These are phyloP conservation scores for Didymella sp. DNA, from an alignment of 2,329 filamentous ascomycete genomes.

Conservation along the genomic window DNA sequence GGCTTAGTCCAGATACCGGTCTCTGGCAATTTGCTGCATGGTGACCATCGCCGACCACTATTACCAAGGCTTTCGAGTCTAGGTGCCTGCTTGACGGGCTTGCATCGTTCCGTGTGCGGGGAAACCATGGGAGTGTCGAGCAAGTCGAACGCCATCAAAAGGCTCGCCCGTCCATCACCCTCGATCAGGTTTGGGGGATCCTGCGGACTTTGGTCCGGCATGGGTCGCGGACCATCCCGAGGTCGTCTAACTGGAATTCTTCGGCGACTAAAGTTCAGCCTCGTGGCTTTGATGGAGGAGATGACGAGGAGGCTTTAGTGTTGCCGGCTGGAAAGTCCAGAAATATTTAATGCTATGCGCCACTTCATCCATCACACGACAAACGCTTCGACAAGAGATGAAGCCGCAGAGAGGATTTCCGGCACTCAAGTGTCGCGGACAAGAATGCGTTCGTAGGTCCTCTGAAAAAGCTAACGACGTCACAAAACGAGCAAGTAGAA, in stretches of 20 bases:
- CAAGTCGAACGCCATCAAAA: conserved; percentile 9
- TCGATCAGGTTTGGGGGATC: conserved; percentile 9
- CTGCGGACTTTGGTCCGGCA: conserved; percentile 14
- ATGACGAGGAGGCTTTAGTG: not conserved
- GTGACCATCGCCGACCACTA: conserved; percentile 4
- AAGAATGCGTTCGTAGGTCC: not conserved
- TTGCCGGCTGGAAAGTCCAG: not conserved
- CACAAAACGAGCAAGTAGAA: too few species aligned
- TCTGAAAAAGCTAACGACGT: not conserved
- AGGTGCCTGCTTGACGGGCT: not conserved
- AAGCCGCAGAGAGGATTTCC: too few species aligned
- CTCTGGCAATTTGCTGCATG: not conserved
- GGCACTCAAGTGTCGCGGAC: not conserved
- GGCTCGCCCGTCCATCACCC: conserved; percentile 7
- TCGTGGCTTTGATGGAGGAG: not conserved
- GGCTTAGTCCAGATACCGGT: not conserved
- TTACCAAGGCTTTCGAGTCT: not conserved
- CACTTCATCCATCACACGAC: not conserved
- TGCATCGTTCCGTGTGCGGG: conserved; percentile 6
- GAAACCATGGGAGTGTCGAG: too few species aligned
- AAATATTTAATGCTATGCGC: not conserved
- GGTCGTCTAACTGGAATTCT: not conserved
- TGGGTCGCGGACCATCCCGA: conserved; percentile 10
- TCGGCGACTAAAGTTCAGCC: not conserved
- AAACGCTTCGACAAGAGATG: not conserved